Conservation (phyloP, 176 grass and related monocot genomes). For the Oryza meyeriana region DNA sequence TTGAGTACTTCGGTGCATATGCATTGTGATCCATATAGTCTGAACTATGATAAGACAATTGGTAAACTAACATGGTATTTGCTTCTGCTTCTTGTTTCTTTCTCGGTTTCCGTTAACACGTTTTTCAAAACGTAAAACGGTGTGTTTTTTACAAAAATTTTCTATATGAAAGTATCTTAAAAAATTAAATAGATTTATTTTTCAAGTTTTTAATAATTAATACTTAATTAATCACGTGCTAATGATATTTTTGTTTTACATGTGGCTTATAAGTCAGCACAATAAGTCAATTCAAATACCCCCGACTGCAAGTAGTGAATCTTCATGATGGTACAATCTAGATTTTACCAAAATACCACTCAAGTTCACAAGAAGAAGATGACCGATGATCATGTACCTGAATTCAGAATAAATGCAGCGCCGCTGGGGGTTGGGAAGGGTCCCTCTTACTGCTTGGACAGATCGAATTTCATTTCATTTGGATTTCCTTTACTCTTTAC, state of each 20-base stretch:
- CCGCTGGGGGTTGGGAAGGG: slow-evolving; percentile 37
- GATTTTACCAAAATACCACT: slow-evolving; percentile 14
- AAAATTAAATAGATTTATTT: too few relatives aligned
- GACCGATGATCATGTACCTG: not conserved
- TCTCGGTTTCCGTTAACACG: too few relatives aligned
- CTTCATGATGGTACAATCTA: not conserved
- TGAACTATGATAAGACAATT: not conserved
- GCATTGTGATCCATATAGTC: not conserved
- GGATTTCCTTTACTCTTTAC: not conserved
- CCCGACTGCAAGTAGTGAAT: not conserved
- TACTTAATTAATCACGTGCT: too few relatives aligned
- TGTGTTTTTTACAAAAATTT: too few relatives aligned
- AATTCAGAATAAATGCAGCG: slow-evolving; percentile 37
- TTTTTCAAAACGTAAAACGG: too few relatives aligned
- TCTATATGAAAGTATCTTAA: too few relatives aligned
- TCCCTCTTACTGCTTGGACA: slow-evolving; percentile 21
- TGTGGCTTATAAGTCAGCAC: too few relatives aligned
- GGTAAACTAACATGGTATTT: not conserved
- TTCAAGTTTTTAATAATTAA: too few relatives aligned
- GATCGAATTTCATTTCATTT: not conserved
- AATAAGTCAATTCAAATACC: too few relatives aligned
- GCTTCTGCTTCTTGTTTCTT: too few relatives aligned
- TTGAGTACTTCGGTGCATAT: not conserved
- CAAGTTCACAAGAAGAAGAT: not conserved
- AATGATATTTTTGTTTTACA: too few relatives aligned